These are phyloP conservation scores for Akanthomyces muscarius DNA, from an alignment of 2,329 filamentous ascomycete genomes.

Conservation along the genomic window DNA sequence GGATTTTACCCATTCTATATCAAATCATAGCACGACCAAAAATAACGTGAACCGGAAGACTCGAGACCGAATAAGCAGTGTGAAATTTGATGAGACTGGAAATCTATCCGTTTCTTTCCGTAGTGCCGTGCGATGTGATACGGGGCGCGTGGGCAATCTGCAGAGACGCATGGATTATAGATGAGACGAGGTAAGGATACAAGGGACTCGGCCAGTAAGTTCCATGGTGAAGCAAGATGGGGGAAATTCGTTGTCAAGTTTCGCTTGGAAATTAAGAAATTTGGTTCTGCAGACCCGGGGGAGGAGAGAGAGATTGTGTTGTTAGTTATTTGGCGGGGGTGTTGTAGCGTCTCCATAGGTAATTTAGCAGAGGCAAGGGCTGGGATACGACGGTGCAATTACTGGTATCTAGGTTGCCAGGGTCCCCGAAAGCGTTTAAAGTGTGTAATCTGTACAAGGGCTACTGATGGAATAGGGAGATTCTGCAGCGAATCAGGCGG, in stretches of 20 bases:
- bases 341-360: neutral
- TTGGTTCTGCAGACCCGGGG: neutral
- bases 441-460: neutral
- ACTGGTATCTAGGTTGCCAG: neutral
- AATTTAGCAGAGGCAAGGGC: neutral
- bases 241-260: neutral
- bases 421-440: neutral
- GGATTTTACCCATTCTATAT: neutral
- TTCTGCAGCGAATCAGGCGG: neutral
- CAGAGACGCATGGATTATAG: neutral
- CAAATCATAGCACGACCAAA: too few relatives aligned
- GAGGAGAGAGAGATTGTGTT: too few relatives aligned
- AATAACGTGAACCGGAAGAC: too few relatives aligned
- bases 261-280: neutral
- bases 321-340: neutral
- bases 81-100: neutral
- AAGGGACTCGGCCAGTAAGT: too few relatives aligned
- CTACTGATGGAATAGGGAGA: neutral
- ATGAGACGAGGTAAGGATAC: neutral
- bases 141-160: too few relatives aligned
- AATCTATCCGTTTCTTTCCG: neutral
- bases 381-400: slow-evolving; percentile 2
- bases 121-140: neutral
- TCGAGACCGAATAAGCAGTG: neutral
- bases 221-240: too few relatives aligned